Evolutionary conservation across 306 rosid species (phyloP), one percentile per base, ranked within the genome.

Genomic region (Sechiopsis laciniata): DNA sequence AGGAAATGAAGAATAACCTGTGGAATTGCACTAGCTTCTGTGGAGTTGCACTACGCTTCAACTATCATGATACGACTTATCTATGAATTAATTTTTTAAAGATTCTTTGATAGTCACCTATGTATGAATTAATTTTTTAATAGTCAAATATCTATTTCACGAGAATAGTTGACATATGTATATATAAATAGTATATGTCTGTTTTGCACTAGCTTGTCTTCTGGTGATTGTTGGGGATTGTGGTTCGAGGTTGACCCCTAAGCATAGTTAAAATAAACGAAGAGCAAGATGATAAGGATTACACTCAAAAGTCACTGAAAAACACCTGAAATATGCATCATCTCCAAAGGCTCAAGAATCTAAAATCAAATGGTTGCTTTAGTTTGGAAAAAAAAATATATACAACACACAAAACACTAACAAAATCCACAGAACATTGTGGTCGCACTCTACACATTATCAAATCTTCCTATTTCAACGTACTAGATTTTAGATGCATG

Each of bases 331-430:
- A 51, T 70, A 52, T 70, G 48, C 48, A 51, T 53, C 54, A 53
- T 70, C 48, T 52, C 24, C 60, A 24, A 70, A 51, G 26, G 46
- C 26, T 51, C 5, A 70, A 52, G 15, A 70, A 51, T 70, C 60
- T 70, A 52, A 26, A 70, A 26, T 69, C 74, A 51, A 70, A 70
- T 70, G 74, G 74, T 24, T 52, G 74, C 48, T 26, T 70, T 51
- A 15, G 74, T 70, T 70, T 26, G 74, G 60, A 29, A 26, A 24
- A 22, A 52, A 14, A 70, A 50, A 70, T 70, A 70, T 70, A 26
- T 70, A 70, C 48, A 70, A 51, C 60, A 24, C 73, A 50, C 51
- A 17, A 70, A 50, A 70, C 59, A 70, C 74, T 69, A 52, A 26
- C 74, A 70, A 70, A 70, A 70, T 70, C 74, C 74, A 70, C 59